Evolutionary conservation across 176 grass and related monocot species (phyloP).

Genomic region (Eremochloa ophiuroides): DNA sequence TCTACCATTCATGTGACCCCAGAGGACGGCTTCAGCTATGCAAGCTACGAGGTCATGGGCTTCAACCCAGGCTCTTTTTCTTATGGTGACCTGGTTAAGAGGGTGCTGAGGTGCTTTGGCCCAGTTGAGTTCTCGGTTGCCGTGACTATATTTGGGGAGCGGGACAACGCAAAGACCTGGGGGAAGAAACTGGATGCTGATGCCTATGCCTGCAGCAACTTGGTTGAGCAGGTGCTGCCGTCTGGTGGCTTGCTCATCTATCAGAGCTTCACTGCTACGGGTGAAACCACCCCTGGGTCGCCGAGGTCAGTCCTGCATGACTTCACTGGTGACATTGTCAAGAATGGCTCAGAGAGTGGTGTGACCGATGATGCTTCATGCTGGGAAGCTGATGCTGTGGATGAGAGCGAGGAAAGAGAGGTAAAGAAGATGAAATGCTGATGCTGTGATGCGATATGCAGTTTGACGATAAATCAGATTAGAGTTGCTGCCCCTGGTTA

Average conservation of each 20-base stretch:
- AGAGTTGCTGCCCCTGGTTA: not conserved
- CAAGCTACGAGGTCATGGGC: slow-evolving; percentile 57
- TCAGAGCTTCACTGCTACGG: slow-evolving; percentile 37
- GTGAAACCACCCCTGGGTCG: not conserved
- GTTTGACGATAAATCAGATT: not conserved
- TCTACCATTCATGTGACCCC: slow-evolving; percentile 61
- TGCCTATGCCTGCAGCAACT: slow-evolving; percentile 34
- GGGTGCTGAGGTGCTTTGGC: slow-evolving; percentile 45
- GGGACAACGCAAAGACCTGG: slow-evolving; percentile 20
- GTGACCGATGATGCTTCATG: not conserved
- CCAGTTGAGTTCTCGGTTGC: slow-evolving; percentile 45
- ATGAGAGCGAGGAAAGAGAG: not conserved
- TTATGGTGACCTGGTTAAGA: slow-evolving; percentile 33
- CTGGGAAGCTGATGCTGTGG: slow-evolving; percentile 24
- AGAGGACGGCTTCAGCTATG: slow-evolving; percentile 55
- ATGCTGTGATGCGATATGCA: not conserved
- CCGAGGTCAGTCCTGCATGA: slow-evolving; percentile 33
- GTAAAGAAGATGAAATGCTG: slow-evolving; percentile 15
- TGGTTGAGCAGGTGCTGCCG: slow-evolving; percentile 40
- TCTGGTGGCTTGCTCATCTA: slow-evolving; percentile 38
- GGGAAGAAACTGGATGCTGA: slow-evolving; percentile 18
- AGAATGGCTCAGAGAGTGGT: not conserved
- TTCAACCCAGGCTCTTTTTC: slow-evolving; percentile 7
- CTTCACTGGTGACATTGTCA: not conserved
- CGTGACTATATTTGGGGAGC: slow-evolving; percentile 35